Percentiles rank a stretch among this genome's conserved stretches.
Conservation (phyloP, 164 flowering plant genomes). For the Amborella trichopoda region DNA sequence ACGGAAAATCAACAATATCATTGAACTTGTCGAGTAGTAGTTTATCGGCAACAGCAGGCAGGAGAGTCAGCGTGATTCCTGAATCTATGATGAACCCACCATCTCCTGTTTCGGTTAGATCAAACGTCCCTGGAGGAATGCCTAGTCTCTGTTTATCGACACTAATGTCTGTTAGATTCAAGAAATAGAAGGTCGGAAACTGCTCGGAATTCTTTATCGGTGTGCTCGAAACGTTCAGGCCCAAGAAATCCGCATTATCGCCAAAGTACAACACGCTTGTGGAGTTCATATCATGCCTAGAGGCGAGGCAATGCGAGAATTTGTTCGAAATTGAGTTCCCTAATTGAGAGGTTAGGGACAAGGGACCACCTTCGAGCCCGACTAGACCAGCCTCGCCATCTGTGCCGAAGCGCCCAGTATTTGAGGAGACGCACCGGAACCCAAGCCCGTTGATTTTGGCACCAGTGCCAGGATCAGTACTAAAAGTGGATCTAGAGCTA, state of each 20-base stretch:
- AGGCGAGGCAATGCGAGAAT: slow-evolving; percentile 17
- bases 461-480: too few species aligned
- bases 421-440: slow-evolving; percentile 14
- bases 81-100: slow-evolving; percentile 43
- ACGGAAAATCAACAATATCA: too few species aligned
- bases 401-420: slow-evolving; percentile 6
- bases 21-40: slow-evolving; percentile 4
- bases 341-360: slow-evolving; percentile 12
- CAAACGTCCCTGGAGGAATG: too few species aligned
- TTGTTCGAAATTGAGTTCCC: slow-evolving; percentile 6
- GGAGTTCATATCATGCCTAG: too few species aligned
- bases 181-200: too few species aligned
- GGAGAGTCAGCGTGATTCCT: slow-evolving; percentile 18
- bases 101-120: too few species aligned
- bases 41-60: slow-evolving; percentile 1
- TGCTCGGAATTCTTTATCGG: slow-evolving; percentile 9
- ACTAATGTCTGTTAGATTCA: too few species aligned
- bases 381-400: slow-evolving; percentile 11
- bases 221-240: slow-evolving; percentile 14
- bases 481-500: too few species aligned
- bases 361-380: slow-evolving; percentile 17
- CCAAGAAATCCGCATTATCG: slow-evolving; percentile 14
- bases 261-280: slow-evolving; percentile 29
- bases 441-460: neutral
- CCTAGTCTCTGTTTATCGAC: too few species aligned